Conservation (phyloP, 78 protist species). For the Dictyostelium discoideum region dicty_2.7 NC_007088.5:6530501-6531000, state of each 20-base stretch:
- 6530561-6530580: background rate
- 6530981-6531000: conserved; percentile 58
- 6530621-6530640: background rate
- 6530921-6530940: too few relatives aligned
- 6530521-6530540: background rate
- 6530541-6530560: background rate
- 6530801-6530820: conserved; percentile 16
- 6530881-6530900: background rate
- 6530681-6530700: conserved; percentile 53
- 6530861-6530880: conserved; percentile 61
- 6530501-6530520: background rate
- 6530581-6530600: background rate
- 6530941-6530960: too few relatives aligned
- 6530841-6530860: conserved; percentile 60
- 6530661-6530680: conserved; percentile 12
- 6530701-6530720: conserved; percentile 28
- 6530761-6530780: background rate
- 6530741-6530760: background rate
- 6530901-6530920: too few relatives aligned
- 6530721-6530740: background rate
- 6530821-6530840: conserved; percentile 47
- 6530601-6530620: background rate
- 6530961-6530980: background rate
- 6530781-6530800: background rate
- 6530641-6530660: background rate